Conservation (phyloP, 495 filamentous ascomycete species). For the Tuber calosporum region DNA sequence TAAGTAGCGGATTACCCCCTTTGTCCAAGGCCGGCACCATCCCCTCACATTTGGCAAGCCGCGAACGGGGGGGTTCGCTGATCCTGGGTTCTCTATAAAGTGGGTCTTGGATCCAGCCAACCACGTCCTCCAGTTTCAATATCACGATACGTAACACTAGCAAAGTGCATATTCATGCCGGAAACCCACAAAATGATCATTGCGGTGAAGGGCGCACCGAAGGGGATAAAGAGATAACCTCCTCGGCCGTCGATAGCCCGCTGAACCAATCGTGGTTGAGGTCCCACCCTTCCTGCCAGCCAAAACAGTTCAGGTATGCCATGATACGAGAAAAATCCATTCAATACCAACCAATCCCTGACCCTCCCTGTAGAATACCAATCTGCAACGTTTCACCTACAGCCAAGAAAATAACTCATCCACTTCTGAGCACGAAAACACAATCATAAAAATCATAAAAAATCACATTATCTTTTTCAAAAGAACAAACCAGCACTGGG, state of each 20-base stretch:
- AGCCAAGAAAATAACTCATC: no score
- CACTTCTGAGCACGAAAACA: no score
- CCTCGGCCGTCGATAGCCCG: neutral
- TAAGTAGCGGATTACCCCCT: neutral
- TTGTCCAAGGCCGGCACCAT: neutral
- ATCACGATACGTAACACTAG: neutral
- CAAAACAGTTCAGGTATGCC: neutral
- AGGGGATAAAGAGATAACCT: neutral
- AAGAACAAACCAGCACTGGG: no score
- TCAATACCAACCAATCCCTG: no score
- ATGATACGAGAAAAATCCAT: no score
- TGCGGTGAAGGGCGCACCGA: neutral
- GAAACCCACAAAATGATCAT: neutral
- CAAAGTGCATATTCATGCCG: neutral
- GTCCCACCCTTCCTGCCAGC: neutral
- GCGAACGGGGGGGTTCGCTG: neutral
- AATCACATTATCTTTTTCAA: no score
- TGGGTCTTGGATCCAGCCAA: neutral
- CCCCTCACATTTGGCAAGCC: slow-evolving; percentile 1
- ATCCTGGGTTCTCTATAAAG: neutral
- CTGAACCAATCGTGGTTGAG: neutral
- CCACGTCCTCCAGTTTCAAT: neutral
- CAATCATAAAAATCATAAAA: no score
- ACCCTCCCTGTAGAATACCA: no score
- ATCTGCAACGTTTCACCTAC: no score